Evolutionary conservation across 495 filamentous ascomycete species (phyloP).

Genomic region (Haplographium delicatum): DNA sequence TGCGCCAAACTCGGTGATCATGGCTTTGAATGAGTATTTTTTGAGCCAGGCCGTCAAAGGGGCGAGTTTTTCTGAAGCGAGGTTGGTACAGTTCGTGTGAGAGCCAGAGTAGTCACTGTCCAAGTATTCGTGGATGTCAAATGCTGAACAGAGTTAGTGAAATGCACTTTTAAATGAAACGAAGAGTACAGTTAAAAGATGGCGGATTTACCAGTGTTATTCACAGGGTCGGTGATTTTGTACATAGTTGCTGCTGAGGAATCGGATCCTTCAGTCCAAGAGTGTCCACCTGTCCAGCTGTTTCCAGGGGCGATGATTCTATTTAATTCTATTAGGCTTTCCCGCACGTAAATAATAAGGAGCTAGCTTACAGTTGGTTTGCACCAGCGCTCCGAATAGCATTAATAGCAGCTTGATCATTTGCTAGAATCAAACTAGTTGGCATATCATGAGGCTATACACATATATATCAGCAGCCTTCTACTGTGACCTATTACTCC

Average conservation of each 20-base stretch:
- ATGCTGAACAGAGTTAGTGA: neutral
- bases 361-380: slow-evolving; percentile 20
- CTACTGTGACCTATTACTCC: neutral
- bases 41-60: slow-evolving; percentile 44
- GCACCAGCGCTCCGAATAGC: slow-evolving; percentile 39
- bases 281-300: slow-evolving; percentile 42
- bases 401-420: slow-evolving; percentile 46
- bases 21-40: slow-evolving; percentile 43
- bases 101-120: slow-evolving; percentile 44
- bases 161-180: neutral
- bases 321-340: slow-evolving; percentile 21
- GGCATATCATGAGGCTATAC: slow-evolving; percentile 49
- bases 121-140: slow-evolving; percentile 51
- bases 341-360: neutral
- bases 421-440: slow-evolving; percentile 37
- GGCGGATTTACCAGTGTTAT: too few relatives aligned
- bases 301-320: slow-evolving; percentile 46
- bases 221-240: slow-evolving; percentile 39
- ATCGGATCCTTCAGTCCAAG: slow-evolving; percentile 36
- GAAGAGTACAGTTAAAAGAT: neutral
- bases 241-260: slow-evolving; percentile 37
- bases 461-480: too few relatives aligned
- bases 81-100: slow-evolving; percentile 35
- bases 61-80: slow-evolving; percentile 34
- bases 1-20: slow-evolving; percentile 49